Evolutionary conservation across 345 rosid species (phyloP), one percentile per base, ranked within the genome.

Genomic region (Leavenworthia alabamica): DNA sequence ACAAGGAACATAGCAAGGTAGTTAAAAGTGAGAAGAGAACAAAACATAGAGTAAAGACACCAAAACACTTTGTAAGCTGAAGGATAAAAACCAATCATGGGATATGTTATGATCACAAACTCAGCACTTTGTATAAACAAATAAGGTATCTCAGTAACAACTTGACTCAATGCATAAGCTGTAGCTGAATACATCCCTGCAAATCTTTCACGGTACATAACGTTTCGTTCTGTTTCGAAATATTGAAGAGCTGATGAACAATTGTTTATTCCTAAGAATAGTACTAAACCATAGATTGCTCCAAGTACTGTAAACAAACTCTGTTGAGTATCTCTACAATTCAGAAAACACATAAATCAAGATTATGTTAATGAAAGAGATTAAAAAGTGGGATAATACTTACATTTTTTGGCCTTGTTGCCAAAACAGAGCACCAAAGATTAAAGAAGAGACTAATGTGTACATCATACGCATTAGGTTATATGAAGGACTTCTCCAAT

Each of bases 401-500:
- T 62, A 85, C 97, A 85, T 67, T 47, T 73, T 79, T 36, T 70
- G 71, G 64, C 96, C 97, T 62, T 78, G 82, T 24, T 87, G 65
- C 97, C 96, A 90, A 43, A 79, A 83, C n/a, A 90, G 78, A 5
- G 78, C n/a, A 2, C 96, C 96, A 45, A 83, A 81, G 20, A 82
- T 68, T 39, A 85, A 54, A 41, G 93, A 82, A 24, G 85, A 44
- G 6, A 31, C 46, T 5, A 71, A 2, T 0, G 68, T 70, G 35
- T 66, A 80, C 48, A 77, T n/a, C 15, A 85, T 33, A 41, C 96
- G 90, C 67, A 43, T 63, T 37, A 90, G 62, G 52, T 90, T 90
- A 67, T 85, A 87, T 7, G 86, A 70, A 51, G 97, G 96, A 56
- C 78, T 85, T 74, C 96, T 82, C 96, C 97, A 90, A 14, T 90